Percentiles rank a stretch among this genome's conserved stretches.
These are phyloP conservation scores for Syncephalastrum racemosum DNA, from an alignment of 371 early-diverging fungal species.

Conservation along the genomic window DNA sequence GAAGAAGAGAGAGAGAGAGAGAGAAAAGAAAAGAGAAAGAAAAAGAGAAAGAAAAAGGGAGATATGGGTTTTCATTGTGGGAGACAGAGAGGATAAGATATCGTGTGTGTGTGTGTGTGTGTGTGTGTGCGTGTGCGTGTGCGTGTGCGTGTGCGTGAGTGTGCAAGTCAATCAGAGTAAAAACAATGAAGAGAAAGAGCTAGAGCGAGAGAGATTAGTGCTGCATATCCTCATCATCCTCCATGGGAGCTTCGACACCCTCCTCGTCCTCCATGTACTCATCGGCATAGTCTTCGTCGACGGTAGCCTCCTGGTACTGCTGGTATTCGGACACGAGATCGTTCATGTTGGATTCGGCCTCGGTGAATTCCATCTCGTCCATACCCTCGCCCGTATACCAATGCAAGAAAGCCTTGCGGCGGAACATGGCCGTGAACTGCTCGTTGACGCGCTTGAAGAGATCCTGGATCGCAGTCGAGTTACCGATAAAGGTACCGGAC, in stretches of 20 bases:
- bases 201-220: background rate
- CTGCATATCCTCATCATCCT: conserved; percentile 24
- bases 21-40: background rate
- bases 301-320: conserved; percentile 95
- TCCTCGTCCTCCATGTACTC: conserved; percentile 55
- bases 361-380: conserved; percentile 98
- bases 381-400: conserved; percentile 98
- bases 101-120: background rate
- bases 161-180: conserved; percentile 1
- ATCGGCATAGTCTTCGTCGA: conserved; percentile 73
- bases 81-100: no score
- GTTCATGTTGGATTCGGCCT: conserved; percentile 91
- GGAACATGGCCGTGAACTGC: conserved; percentile 95
- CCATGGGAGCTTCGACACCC: conserved; percentile 6
- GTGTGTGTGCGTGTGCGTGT: background rate
- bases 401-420: conserved; percentile 96
- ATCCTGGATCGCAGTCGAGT: conserved; percentile 98
- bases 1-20: background rate
- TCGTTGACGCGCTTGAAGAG: conserved; percentile 98
- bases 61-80: background rate
- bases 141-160: background rate
- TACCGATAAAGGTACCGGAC: conserved; percentile 99
- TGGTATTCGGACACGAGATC: conserved; percentile 98
- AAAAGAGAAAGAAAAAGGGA: conserved; percentile 3
- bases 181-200: background rate